phyloP scores from a whole-genome alignment of 148 eudicot species.

The Dianthus caryophyllus region DNA sequence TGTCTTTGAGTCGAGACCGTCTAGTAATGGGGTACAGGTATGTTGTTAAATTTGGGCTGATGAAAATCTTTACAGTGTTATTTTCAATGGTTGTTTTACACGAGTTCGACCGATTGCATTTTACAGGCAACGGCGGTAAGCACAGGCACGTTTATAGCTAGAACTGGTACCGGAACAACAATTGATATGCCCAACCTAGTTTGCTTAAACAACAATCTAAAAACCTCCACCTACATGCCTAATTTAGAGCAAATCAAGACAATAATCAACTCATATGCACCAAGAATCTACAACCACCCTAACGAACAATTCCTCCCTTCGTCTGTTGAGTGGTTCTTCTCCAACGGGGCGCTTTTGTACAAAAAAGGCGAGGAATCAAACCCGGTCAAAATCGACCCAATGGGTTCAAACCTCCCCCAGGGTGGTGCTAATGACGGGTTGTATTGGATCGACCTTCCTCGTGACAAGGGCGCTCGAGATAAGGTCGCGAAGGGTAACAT shows the following conservation, averaged over 20 bases:
- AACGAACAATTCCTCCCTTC: slow-evolving; percentile 34
- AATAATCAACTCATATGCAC: slow-evolving; percentile 28
- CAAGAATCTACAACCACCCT: slow-evolving; percentile 38
- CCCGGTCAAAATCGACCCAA: slow-evolving; percentile 26
- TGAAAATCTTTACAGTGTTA: no score
- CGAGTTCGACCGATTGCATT: no score
- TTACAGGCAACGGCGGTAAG: slow-evolving; percentile 25
- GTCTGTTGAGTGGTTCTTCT: slow-evolving; percentile 36
- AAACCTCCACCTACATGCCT: slow-evolving; percentile 30
- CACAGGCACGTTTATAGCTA: slow-evolving; percentile 32
- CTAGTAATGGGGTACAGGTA: slow-evolving; percentile 25
- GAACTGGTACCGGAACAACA: slow-evolving; percentile 18
- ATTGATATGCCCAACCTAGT: background rate
- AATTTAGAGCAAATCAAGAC: slow-evolving; percentile 27
- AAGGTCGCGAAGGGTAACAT: slow-evolving; percentile 30
- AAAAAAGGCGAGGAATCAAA: slow-evolving; percentile 32
- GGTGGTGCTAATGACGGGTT: slow-evolving; percentile 34
- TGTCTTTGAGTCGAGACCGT: slow-evolving; percentile 26
- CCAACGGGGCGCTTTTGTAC: slow-evolving; percentile 35
- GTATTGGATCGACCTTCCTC: slow-evolving; percentile 41
- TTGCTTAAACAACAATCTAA: slow-evolving; percentile 27
- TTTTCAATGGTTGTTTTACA: no score
- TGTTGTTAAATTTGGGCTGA: background rate
- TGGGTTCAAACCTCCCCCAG: slow-evolving; percentile 39
- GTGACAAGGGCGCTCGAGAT: slow-evolving; percentile 9